Evolutionary conservation across 805 yeast genomes (phyloP), one percentile per base, ranked within the genome.

Genomic region (Yamadazyma akitaensis): DNA sequence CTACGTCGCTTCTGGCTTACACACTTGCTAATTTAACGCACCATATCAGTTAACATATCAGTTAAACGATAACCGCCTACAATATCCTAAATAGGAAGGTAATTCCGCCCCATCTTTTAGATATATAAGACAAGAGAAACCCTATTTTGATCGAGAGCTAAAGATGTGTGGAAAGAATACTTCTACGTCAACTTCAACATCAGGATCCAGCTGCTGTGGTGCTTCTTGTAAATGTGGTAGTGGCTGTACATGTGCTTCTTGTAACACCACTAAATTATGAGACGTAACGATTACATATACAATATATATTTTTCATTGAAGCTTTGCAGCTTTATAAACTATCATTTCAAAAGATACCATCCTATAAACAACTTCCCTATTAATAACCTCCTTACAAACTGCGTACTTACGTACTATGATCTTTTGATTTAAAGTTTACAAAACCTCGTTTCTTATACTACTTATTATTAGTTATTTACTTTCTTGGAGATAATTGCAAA

Each of bases 401-500:
- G n/a, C n/a, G n/a, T n/a, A n/a, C n/a, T n/a, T n/a, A n/a, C n/a
- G n/a, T n/a, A n/a, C n/a, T n/a, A n/a, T n/a, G n/a, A n/a, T n/a
- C 24, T 21, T 21, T 21, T 21, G 7, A 21, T 21, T 21, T 5
- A 21, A 21, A 21, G 4, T 7, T 21, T 21, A 21, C 24, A 21
- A 4, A 21, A 21, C 24, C 24, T 21, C 24, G 24, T 21, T 5
- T 21, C 9, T 26, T 28, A n/a, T n/a, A n/a, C n/a, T n/a, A n/a
- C n/a, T n/a, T n/a, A n/a, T n/a, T n/a, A 36, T 9, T 34, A 16
- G 28, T 14, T 30, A 42, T 44, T 53, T 62, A 66, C 55, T 65
- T 65, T 65, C 82, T 68, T 58, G 81, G 78, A 47, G 75, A 64
- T 48, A 77, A 60, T 58, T 73, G 68, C 57, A 75, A 68, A 39